These are phyloP conservation scores for Gonapodya sp. DNA, from an alignment of 192 early-diverging fungal species.

Conservation along the genomic window DNA sequence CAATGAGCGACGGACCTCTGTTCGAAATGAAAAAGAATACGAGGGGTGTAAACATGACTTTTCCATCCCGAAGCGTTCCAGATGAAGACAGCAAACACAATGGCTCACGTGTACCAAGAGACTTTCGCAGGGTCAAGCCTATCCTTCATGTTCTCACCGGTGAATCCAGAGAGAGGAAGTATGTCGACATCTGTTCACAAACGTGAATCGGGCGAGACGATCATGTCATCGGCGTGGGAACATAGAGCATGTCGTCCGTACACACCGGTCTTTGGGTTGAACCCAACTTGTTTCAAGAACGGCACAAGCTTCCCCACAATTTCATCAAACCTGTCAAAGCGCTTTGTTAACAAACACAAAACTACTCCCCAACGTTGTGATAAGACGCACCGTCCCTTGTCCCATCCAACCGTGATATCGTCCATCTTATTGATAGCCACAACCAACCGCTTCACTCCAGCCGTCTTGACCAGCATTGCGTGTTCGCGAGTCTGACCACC, in stretches of 20 bases:
- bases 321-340: conserved; percentile 67
- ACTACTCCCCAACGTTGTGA: neutral
- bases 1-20: conserved; percentile 79
- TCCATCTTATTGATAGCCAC: conserved; percentile 99
- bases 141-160: conserved; percentile 95
- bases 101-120: conserved; percentile 48
- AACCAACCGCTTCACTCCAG: conserved; percentile 87
- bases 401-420: conserved; percentile 90
- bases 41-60: conserved; percentile 9
- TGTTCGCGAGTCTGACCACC: conserved; percentile 99
- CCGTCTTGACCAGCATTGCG: conserved; percentile 89
- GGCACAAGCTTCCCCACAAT: conserved; percentile 71
- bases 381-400: conserved; percentile 54
- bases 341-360: neutral
- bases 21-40: neutral
- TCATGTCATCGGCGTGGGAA: neutral
- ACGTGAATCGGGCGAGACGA: neutral
- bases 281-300: conserved; percentile 86
- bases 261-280: conserved; percentile 68
- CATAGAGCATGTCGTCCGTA: conserved; percentile 13
- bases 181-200: conserved; percentile 57
- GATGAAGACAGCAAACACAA: no score
- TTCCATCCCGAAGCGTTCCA: conserved; percentile 24
- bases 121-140: conserved; percentile 47
- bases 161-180: conserved; percentile 93